Evolutionary conservation across 1,139 yeast genomes (phyloP).

Genomic region (Sugiyamaella japonica): DNA sequence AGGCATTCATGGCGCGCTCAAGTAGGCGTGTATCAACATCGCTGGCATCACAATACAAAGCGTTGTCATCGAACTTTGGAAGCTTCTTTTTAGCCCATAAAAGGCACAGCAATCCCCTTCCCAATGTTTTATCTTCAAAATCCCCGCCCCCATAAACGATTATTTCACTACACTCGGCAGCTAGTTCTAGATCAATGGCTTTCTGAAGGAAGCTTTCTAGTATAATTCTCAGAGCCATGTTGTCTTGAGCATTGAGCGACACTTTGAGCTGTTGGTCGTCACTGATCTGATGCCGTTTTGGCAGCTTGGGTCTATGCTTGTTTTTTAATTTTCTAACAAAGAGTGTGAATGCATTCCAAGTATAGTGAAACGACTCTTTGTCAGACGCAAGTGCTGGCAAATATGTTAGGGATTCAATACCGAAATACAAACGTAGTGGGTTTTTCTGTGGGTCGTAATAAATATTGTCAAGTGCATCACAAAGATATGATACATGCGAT

Average conservation of each 20-base stretch:
- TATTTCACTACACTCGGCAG: conserved; percentile 21
- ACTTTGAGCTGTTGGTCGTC: not conserved
- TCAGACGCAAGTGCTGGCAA: conserved; percentile 16
- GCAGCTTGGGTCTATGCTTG: not conserved
- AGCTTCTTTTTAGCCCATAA: conserved; percentile 21
- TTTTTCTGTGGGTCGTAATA: conserved; percentile 4
- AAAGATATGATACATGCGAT: conserved; percentile 1
- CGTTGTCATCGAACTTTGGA: conserved; percentile 13
- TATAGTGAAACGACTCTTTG: conserved; percentile 14
- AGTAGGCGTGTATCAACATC: conserved; percentile 19
- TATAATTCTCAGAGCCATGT: not conserved
- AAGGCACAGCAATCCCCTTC: conserved; percentile 19
- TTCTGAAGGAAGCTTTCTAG: conserved; percentile 20
- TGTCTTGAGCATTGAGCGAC: not conserved
- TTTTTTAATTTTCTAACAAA: conserved; percentile 12
- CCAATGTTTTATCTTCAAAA: conserved; percentile 13
- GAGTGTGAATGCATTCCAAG: conserved; percentile 15
- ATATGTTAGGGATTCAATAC: conserved; percentile 1
- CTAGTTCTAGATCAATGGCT: conserved; percentile 21
- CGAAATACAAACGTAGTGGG: conserved; percentile 7
- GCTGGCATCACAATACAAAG: conserved; percentile 12
- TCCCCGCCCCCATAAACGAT: conserved; percentile 21
- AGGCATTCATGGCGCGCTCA: conserved; percentile 18
- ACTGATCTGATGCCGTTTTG: not conserved
- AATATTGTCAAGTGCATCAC: conserved; percentile 12